These are phyloP conservation scores for Leccinum arenicola DNA, from an alignment of 768 basidiomycete genomes.

Conservation along the genomic window DNA sequence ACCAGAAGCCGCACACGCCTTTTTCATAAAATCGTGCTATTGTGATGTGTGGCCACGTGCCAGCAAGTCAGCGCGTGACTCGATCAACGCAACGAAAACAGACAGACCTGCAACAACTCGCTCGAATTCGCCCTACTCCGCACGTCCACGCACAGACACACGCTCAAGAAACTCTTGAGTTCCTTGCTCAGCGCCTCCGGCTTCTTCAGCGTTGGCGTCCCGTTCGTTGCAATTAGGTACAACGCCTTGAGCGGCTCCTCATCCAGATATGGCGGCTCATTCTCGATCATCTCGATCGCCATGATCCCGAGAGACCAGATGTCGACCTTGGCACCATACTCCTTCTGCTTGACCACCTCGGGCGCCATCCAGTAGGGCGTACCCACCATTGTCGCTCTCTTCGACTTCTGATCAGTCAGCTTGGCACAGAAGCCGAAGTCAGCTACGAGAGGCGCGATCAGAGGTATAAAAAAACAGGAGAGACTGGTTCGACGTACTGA, in stretches of 20 bases:
- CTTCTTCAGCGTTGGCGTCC: conserved; percentile 96
- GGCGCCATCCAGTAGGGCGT: conserved; percentile 99
- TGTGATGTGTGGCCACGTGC: neutral
- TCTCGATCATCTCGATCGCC: conserved; percentile 99
- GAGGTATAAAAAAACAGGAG: neutral
- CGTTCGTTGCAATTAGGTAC: conserved; percentile 96
- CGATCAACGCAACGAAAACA: neutral
- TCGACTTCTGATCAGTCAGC: conserved; percentile 93
- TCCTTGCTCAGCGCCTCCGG: conserved; percentile 90
- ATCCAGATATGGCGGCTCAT: conserved; percentile 93
- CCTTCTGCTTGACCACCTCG: conserved; percentile 97
- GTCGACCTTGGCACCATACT: conserved; percentile 95
- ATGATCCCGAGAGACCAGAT: conserved; percentile 98
- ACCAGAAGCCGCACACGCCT: conserved; percentile 78
- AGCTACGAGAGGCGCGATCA: conserved; percentile 46
- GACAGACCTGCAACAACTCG: conserved; percentile 76
- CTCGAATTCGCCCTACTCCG: conserved; percentile 86
- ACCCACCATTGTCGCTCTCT: conserved; percentile 97
- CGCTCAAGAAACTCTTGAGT: conserved; percentile 93
- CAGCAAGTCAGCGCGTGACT: neutral
- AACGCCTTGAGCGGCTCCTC: conserved; percentile 94
- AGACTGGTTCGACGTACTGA: conserved; percentile 61
- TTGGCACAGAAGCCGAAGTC: conserved; percentile 98
- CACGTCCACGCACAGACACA: conserved; percentile 98
- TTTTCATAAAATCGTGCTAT: conserved; percentile 93